phyloP scores from a whole-genome alignment of 768 basidiomycete species.

The Pleurotus ostreatus region DNA sequence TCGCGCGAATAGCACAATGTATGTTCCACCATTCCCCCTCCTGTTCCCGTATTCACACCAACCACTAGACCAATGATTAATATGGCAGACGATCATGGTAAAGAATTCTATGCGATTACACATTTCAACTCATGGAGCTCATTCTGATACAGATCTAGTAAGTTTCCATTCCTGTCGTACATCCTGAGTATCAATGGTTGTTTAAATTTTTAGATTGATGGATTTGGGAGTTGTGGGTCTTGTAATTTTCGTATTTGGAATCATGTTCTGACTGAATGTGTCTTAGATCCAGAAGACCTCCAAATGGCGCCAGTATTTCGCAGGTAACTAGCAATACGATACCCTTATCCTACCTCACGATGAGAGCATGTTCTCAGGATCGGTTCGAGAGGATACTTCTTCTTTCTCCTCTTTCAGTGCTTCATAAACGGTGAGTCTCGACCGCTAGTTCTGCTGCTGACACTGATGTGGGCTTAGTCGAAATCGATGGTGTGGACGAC shows the following conservation, averaged over 20 bases:
- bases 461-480: conserved; percentile 35
- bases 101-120: conserved; percentile 18
- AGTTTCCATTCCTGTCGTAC: conserved; percentile 14
- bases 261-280: conserved; percentile 2
- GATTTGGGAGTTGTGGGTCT: conserved; percentile 75
- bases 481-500: conserved; percentile 71
- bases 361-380: conserved; percentile 42
- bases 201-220: conserved; percentile 56
- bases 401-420: conserved; percentile 91
- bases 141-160: conserved; percentile 17
- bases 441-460: not conserved
- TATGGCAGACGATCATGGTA: conserved; percentile 88
- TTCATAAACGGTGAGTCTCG: conserved; percentile 67
- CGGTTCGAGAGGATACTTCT: conserved; percentile 85
- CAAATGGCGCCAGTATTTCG: conserved; percentile 71
- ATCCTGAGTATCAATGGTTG: not conserved
- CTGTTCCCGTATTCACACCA: not conserved
- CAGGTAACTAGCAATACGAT: conserved; percentile 38
- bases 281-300: conserved; percentile 74
- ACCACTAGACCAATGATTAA: conserved; percentile 76
- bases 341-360: not conserved
- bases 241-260: not conserved
- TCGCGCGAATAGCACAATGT: conserved; percentile 88
- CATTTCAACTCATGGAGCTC: not conserved
- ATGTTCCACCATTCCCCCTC: conserved; percentile 26